Evolutionary conservation across 306 rosid genomes (phyloP), one percentile per base, ranked within the genome.

Genomic region (Coriaria nepalensis): DNA sequence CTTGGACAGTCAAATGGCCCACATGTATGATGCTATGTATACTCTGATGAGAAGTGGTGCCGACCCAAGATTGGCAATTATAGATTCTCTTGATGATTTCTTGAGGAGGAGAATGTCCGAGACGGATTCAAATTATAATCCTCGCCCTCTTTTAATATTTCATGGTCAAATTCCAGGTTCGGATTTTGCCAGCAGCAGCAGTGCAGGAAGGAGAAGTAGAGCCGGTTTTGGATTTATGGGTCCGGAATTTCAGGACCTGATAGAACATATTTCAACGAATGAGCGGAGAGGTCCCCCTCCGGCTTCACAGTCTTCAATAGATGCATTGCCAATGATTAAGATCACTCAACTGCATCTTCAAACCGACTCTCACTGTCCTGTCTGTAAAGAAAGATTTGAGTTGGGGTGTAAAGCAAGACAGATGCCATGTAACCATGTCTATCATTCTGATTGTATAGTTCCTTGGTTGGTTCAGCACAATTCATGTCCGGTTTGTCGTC

Each of bases 371-470:
- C 82, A 85, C 53, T 85, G 95, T 50, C 84, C 93, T 0, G 93
- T 81, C 40, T 85, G 93, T 49, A 55, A 81, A 61, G 95, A 85
- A 33, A 67, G 32, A 45, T 81, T 85, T 50, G 87, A 81, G 70
- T 49, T 85, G 8, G 95, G 78, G 35, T 58, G 75, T 10, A 80
- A 78, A 60, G 95, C 93, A 8, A 75, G 81, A 53, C 69, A 62
- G 66, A 78, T 85, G 95, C 95, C 95, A 3, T 85, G 93, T 47
- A 68, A 76, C 67, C 95, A 85, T 58, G 73, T 85, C 5, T 85
- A 85, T 75, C 95, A 85, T 71, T 57, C 82, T 35, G 95, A 81
- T 45, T 81, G 95, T 57, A 78, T 85, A 33, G 57, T 81, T 47
- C 87, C 95, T 57, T 85, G 95, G 95, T 61, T 81, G 73, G 76